Evolutionary conservation across 2,329 filamentous ascomycete genomes (phyloP).

Genomic region (Gliomastix tumulicola): DNA sequence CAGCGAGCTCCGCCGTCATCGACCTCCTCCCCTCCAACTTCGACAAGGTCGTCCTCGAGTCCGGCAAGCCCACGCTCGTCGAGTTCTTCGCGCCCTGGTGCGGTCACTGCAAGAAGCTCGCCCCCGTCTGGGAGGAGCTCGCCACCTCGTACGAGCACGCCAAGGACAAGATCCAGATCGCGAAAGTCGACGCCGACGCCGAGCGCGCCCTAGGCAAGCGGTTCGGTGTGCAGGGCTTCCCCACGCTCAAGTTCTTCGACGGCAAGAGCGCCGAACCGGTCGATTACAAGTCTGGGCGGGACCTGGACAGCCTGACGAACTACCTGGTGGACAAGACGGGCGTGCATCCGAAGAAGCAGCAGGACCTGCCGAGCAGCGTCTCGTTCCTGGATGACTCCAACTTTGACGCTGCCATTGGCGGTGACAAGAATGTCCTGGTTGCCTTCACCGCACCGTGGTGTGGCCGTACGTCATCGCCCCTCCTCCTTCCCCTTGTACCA

Average conservation of each 20-base stretch:
- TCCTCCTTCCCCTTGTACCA: neutral
- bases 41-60: constrained; percentile 80
- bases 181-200: constrained; percentile 91
- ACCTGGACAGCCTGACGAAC: constrained; percentile 73
- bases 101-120: constrained; percentile 97
- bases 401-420: constrained; percentile 72
- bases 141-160: constrained; percentile 66
- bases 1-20: constrained; percentile 75
- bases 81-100: constrained; percentile 99
- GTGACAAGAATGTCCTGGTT: constrained; percentile 84
- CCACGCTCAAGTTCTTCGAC: constrained; percentile 96
- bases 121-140: constrained; percentile 90
- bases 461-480: constrained; percentile 65
- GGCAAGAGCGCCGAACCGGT: constrained; percentile 80
- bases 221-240: constrained; percentile 90
- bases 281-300: constrained; percentile 82
- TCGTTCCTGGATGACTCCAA: constrained; percentile 71
- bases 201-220: constrained; percentile 78
- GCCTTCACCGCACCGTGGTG: constrained; percentile 99
- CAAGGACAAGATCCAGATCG: constrained; percentile 71
- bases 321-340: constrained; percentile 88
- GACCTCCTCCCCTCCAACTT: constrained; percentile 90
- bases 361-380: constrained; percentile 66
- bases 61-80: constrained; percentile 90
- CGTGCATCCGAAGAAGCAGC: constrained; percentile 70